A percentile compares a stretch with the other conserved stretches of the same genome.
phyloP scores from a whole-genome alignment of 768 basidiomycete species.

The Mycena rosella region DNA sequence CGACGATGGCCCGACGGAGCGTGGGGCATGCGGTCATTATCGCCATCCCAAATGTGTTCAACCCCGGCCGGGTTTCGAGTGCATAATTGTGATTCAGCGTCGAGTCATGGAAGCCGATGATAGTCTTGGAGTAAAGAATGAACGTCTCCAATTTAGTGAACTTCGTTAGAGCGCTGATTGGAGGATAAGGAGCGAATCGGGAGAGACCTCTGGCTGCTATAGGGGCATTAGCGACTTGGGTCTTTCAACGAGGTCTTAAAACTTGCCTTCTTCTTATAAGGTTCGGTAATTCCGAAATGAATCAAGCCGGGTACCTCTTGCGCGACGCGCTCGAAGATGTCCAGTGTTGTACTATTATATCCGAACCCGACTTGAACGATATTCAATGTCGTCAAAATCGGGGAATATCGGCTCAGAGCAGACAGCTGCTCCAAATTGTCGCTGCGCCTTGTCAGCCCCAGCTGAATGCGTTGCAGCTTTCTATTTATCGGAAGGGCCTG shows the following conservation, averaged over 20 bases:
- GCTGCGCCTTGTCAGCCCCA: background rate
- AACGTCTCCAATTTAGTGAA: slow-evolving; percentile 8
- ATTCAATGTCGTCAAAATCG: slow-evolving; percentile 16
- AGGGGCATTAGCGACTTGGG: background rate
- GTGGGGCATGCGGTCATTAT: slow-evolving; percentile 5
- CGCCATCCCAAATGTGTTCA: background rate
- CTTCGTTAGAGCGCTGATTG: background rate
- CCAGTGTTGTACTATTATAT: background rate
- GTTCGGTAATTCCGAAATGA: slow-evolving; percentile 10
- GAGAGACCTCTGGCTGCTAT: background rate
- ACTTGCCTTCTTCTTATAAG: background rate
- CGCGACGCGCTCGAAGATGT: background rate
- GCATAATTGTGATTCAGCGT: background rate
- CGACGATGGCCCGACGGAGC: slow-evolving; percentile 8
- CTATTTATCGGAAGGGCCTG: background rate
- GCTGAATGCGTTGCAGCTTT: slow-evolving; percentile 7
- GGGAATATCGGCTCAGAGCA: background rate
- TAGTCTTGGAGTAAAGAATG: background rate
- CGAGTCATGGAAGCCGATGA: background rate
- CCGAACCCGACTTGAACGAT: background rate
- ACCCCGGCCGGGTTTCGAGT: background rate
- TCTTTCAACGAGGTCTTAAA: background rate
- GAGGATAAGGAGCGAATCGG: background rate
- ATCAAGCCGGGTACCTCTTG: background rate
- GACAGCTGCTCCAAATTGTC: background rate